Base-by-base conservation (phyloP, 768 basidiomycete genomes). In the Gyrodon lividus region DNA sequence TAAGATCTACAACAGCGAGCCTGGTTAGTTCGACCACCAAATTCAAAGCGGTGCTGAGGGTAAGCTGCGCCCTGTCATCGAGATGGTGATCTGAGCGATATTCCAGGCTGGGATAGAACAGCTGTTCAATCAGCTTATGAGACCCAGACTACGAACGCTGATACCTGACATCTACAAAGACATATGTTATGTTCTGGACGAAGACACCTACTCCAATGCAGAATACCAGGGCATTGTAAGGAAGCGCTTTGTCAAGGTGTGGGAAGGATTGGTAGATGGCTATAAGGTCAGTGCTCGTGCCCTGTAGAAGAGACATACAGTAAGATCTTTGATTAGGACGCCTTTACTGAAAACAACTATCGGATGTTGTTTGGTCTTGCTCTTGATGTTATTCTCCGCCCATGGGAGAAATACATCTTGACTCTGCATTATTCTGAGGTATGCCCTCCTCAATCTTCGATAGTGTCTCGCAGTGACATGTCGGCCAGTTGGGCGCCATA, bases 101-200 rank as follows among this genome's bases (percentile, higher is more conserved):
- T 20, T 48, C 19, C 41, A 94, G 92, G 74, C 80, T 3, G 92
- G 95, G 14, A 74, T 97, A 23, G 97, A 99, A 59, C 92, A 96
- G 60, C 75, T 98, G 33, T 98, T 98, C 76, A 98, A 94, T 60
- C 96, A 98, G 64, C 76, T 98, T 9, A 79, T 95, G 60, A 81
- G 95, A 17, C 95, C 97, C 0, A 86, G 84, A 52, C 69, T 99
- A 43, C 84, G 97, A 22, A 88, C 82, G 31, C 74, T 98, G 41
- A 77, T 98, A 42, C 71, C 82, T 5, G 97, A 98, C 54, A 81
- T 93, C 6, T 97, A 96, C 71, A 93, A 87, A 64, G 95, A 95
- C 56, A 79, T 93, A 6, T 83, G 83, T 5, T 98, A 99, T 64
- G 68, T 89, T 20, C 74, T 98, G 13, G 93, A 97, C 61, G 96